Evolutionary conservation across 2,329 filamentous ascomycete species (phyloP).

Genomic region (Diaporthe nobilis): DNA sequence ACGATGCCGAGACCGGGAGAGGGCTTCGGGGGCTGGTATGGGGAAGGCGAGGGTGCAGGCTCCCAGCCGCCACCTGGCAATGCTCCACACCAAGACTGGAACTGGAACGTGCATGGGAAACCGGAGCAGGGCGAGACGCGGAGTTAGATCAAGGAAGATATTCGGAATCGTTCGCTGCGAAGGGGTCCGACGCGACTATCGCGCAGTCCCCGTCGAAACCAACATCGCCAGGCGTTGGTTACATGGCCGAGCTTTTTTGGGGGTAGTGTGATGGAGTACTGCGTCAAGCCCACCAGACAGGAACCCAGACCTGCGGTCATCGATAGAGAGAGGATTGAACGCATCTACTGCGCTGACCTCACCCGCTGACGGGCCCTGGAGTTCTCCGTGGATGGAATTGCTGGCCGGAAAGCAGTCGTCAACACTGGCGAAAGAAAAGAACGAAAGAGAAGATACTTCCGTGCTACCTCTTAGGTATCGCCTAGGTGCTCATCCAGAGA

Average conservation of each 20-base stretch:
- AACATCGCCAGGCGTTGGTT: background rate
- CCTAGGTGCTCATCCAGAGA: background rate
- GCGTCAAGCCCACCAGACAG: background rate
- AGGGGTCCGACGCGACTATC: background rate
- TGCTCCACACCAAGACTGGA: constrained; percentile 25
- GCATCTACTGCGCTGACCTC: constrained; percentile 26
- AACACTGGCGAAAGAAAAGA: background rate
- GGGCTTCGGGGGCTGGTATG: constrained; percentile 37
- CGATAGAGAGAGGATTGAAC: background rate
- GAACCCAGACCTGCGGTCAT: background rate
- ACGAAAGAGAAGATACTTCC: constrained; percentile 7
- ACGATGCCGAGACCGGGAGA: constrained; percentile 30
- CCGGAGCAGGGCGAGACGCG: constrained; percentile 15
- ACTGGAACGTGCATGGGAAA: constrained; percentile 22
- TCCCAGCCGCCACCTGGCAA: background rate
- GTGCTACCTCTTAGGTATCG: constrained; percentile 7
- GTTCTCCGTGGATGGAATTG: background rate
- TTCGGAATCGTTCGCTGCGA: constrained; percentile 2
- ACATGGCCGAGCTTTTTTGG: background rate
- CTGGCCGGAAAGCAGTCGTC: background rate
- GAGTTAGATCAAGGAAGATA: background rate
- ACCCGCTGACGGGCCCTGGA: background rate
- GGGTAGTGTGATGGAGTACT: background rate
- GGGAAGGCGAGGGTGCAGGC: constrained; percentile 19
- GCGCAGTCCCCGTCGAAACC: background rate